Evolutionary conservation across 768 basidiomycete species (phyloP), one percentile per base, ranked within the genome.

Genomic region (Russula sp.): DNA sequence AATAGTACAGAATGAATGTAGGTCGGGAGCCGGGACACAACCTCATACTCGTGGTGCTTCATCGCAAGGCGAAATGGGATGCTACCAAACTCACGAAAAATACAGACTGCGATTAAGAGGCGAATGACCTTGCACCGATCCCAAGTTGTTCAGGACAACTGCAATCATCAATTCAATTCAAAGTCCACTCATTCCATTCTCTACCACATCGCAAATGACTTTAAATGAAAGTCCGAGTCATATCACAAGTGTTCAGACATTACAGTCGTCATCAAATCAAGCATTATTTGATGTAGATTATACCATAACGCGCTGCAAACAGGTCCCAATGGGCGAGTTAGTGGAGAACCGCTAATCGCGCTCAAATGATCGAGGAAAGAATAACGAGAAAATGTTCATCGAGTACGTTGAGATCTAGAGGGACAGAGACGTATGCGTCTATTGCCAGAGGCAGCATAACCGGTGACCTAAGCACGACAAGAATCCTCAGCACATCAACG

Each of bases 401-500:
- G 41, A 43, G 54, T 14, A 45, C 41, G 8, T 29, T 41, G 53
- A 39, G 39, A 14, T 41, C 53, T 41, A 54, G 39, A 35, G 41
- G 45, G 49, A 38, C 14, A 57, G n/a, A 56, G 41, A 46, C 34
- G 42, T 5, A n/a, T 50, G 32, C 55, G 18, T 32, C 25, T 50
- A 43, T 58, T 51, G 56, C 43, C 56, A 46, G 49, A 25, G 43
- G 43, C 55, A 39, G 45, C 22, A 14, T 57, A 35, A 52, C 50
- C 46, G 35, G 25, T 52, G 34, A 47, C 49, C 56, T 43, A 39
- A 47, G 57, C 61, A 63, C 51, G 20, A 32, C 56, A 36, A 47
- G 34, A 47, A 54, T 58, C 39, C 46, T 53, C 54, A 58, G 52
- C 56, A 61, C 42, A 58, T 58, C 38, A 63, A 58, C 36, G 62